Conservation (phyloP, 129 eudicot species). For the Centaurea solstitialis region DNA sequence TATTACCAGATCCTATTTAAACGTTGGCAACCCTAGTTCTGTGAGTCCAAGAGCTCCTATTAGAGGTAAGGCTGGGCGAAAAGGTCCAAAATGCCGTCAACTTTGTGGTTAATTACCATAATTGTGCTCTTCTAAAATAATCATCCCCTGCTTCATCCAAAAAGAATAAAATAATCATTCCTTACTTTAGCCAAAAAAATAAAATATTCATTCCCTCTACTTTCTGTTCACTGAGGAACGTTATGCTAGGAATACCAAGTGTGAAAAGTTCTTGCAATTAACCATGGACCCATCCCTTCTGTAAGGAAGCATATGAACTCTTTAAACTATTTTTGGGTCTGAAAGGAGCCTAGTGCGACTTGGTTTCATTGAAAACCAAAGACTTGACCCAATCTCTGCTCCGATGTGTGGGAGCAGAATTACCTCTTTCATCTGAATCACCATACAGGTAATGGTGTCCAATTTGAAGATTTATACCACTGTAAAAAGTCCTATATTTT, state of each 20-base stretch:
- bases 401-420: not conserved
- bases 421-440: not conserved
- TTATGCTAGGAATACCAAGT: not conserved
- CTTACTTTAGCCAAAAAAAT: not conserved
- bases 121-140: not conserved
- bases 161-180: not conserved
- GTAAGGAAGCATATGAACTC: not conserved
- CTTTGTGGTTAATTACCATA: not conserved
- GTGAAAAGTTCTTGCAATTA: not conserved
- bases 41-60: not conserved
- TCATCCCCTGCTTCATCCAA: not conserved
- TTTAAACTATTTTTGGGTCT: not conserved
- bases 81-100: not conserved
- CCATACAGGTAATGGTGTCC: not conserved
- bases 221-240: not conserved
- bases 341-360: not conserved
- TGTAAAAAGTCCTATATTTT: not conserved
- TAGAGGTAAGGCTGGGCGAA: not conserved
- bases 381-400: not conserved
- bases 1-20: not conserved
- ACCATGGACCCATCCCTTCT: not conserved
- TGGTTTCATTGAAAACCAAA: not conserved
- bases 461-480: not conserved
- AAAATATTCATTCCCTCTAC: not conserved
- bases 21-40: not conserved